These are phyloP conservation scores for Syzygium oleosum DNA, from an alignment of 345 rosid genomes.

Conservation along the genomic window DNA sequence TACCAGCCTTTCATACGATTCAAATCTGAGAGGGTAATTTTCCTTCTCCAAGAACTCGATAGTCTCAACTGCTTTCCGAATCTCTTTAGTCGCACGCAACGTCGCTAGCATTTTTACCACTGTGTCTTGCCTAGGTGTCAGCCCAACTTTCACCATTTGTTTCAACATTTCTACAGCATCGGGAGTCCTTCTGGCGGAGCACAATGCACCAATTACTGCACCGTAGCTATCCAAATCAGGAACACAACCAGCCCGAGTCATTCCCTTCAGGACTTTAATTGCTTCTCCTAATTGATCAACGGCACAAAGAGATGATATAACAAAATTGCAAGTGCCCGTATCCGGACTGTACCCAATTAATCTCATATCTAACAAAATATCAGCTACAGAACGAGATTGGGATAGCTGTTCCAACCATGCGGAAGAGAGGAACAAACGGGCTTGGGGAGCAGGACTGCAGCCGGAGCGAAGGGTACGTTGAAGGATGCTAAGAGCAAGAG, in stretches of 20 bases:
- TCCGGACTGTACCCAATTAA: slow-evolving; percentile 65
- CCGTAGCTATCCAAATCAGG: slow-evolving; percentile 75
- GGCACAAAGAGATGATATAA: slow-evolving; percentile 56
- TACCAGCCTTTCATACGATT: slow-evolving; percentile 43
- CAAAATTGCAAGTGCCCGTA: slow-evolving; percentile 55
- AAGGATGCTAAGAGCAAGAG: slow-evolving; percentile 57
- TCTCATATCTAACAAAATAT: slow-evolving; percentile 45
- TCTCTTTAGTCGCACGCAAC: slow-evolving; percentile 55
- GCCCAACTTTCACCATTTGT: slow-evolving; percentile 63
- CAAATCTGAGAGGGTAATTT: slow-evolving; percentile 49
- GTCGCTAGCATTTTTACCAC: slow-evolving; percentile 50
- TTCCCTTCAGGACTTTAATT: slow-evolving; percentile 46
- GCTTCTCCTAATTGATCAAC: slow-evolving; percentile 69
- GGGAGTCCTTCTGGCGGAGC: slow-evolving; percentile 42
- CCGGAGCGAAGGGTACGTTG: slow-evolving; percentile 79
- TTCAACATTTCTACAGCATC: slow-evolving; percentile 46
- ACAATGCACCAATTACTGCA: slow-evolving; percentile 37
- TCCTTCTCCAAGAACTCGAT: slow-evolving; percentile 61
- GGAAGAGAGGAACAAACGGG: slow-evolving; percentile 43
- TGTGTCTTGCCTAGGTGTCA: slow-evolving; percentile 55
- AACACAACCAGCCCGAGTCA: slow-evolving; percentile 46
- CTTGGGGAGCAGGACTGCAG: slow-evolving; percentile 50
- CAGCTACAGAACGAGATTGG: slow-evolving; percentile 26
- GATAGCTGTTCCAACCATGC: slow-evolving; percentile 45
- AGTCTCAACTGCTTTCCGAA: slow-evolving; percentile 56